These are phyloP conservation scores for Bipolaris zeicola DNA, from an alignment of 2,329 filamentous ascomycete genomes.

Conservation along the genomic window DNA sequence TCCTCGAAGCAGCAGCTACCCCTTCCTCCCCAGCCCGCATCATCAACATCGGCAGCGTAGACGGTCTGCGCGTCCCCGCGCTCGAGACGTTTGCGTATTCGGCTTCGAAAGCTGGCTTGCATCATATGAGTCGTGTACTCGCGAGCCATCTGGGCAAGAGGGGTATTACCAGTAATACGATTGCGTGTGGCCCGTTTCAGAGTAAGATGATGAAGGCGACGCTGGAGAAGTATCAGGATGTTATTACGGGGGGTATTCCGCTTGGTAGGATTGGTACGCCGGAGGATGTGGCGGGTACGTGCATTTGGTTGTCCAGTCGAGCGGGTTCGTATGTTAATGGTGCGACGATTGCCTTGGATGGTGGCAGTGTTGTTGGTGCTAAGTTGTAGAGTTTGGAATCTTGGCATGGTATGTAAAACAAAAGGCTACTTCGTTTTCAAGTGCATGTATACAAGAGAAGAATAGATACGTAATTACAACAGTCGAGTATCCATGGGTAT, in stretches of 20 bases:
- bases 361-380: conserved; percentile 45
- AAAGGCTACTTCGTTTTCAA: background rate
- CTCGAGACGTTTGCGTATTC: conserved; percentile 66
- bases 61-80: conserved; percentile 64
- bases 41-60: conserved; percentile 69
- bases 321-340: conserved; percentile 61
- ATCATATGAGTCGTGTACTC: conserved; percentile 68
- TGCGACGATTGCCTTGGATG: conserved; percentile 52
- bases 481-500: too few species aligned
- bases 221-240: conserved; percentile 62
- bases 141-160: conserved; percentile 65
- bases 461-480: too few species aligned
- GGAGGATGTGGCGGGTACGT: conserved; percentile 72
- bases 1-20: conserved; percentile 61
- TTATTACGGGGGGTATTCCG: conserved; percentile 65
- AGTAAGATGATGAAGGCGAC: conserved; percentile 77
- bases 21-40: conserved; percentile 59
- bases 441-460: background rate
- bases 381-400: conserved; percentile 40
- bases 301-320: conserved; percentile 70
- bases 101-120: conserved; percentile 66
- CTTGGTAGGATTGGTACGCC: conserved; percentile 69
- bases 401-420: background rate
- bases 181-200: conserved; percentile 74
- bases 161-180: conserved; percentile 68